A percentile compares a stretch with the other conserved stretches of the same genome.
Evolutionary conservation across 805 yeast genomes (phyloP).

Genomic region (Candida vartiovaarae): DNA sequence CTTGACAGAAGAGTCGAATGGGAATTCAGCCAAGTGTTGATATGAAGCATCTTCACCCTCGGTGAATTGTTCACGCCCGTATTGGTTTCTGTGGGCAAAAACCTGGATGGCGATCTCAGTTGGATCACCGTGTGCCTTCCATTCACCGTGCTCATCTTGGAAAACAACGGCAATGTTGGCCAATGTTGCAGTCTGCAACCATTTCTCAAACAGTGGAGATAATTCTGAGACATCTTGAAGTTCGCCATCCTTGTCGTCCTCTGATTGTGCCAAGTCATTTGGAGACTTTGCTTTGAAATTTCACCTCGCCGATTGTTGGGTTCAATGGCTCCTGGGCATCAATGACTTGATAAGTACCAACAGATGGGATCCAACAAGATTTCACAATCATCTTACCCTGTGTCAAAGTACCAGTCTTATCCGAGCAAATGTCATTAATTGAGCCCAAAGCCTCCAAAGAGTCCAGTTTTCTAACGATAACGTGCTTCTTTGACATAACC

Average conservation of each 20-base stretch:
- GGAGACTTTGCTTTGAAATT: conserved; percentile 18
- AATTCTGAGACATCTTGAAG: neutral
- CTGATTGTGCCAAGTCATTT: conserved; percentile 16
- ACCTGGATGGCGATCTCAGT: conserved; percentile 87
- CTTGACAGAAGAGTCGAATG: conserved; percentile 69
- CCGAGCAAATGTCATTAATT: conserved; percentile 74
- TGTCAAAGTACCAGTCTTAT: conserved; percentile 77
- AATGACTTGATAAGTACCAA: conserved; percentile 50
- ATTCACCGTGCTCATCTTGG: conserved; percentile 37
- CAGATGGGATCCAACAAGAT: conserved; percentile 59
- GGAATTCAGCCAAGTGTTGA: conserved; percentile 53
- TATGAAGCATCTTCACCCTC: conserved; percentile 26
- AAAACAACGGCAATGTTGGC: conserved; percentile 74
- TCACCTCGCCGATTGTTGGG: conserved; percentile 48
- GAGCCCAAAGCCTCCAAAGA: conserved; percentile 76
- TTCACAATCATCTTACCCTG: conserved; percentile 76
- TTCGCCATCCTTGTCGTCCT: conserved; percentile 7
- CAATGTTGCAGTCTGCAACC: conserved; percentile 62
- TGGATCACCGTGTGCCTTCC: conserved; percentile 86
- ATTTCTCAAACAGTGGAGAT: conserved; percentile 25
- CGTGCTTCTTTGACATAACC: conserved; percentile 58
- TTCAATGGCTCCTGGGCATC: conserved; percentile 55
- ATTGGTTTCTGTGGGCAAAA: conserved; percentile 52
- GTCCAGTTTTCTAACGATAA: conserved; percentile 69
- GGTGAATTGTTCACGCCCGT: conserved; percentile 37